These are phyloP conservation scores for Sporothrix curviconia DNA, from an alignment of 2,329 filamentous ascomycete genomes.

Conservation along the genomic window DNA sequence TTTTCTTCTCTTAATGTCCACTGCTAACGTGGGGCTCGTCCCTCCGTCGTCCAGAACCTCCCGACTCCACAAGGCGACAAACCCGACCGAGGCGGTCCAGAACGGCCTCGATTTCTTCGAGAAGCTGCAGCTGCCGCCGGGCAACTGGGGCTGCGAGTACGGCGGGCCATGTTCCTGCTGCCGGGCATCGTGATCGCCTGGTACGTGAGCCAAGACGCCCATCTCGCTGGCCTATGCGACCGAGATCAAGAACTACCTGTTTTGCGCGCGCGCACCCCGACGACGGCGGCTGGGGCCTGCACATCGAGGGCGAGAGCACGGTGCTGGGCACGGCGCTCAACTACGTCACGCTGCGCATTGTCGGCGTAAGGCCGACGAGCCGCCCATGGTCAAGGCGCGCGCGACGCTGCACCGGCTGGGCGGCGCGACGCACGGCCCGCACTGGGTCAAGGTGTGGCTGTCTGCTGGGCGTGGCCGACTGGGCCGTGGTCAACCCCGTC, in stretches of 20 bases:
- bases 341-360: conserved; percentile 71
- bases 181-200: conserved; percentile 79
- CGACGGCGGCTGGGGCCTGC: conserved; percentile 95
- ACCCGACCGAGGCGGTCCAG: conserved; percentile 65
- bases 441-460: conserved; percentile 98
- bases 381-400: conserved; percentile 78
- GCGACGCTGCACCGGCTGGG: conserved; percentile 77
- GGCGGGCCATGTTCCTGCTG: conserved; percentile 95
- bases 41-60: conserved; percentile 50
- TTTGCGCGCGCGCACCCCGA: conserved; percentile 75
- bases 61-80: conserved; percentile 66
- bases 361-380: conserved; percentile 79
- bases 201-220: conserved; percentile 82
- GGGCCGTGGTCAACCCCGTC: conserved; percentile 91
- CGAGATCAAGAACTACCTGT: conserved; percentile 89
- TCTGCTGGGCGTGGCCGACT: conserved; percentile 76
- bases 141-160: conserved; percentile 97
- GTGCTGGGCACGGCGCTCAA: conserved; percentile 88
- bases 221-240: conserved; percentile 73
- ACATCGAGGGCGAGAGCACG: conserved; percentile 88
- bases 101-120: conserved; percentile 89
- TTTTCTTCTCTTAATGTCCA: too few species aligned
- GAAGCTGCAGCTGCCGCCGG: conserved; percentile 77
- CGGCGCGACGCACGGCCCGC: conserved; percentile 74
- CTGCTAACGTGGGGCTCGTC: too few species aligned